Percentiles rank a stretch among this genome's conserved stretches.
phyloP scores from a whole-genome alignment of 768 basidiomycete species.

The Russula compacta region DNA sequence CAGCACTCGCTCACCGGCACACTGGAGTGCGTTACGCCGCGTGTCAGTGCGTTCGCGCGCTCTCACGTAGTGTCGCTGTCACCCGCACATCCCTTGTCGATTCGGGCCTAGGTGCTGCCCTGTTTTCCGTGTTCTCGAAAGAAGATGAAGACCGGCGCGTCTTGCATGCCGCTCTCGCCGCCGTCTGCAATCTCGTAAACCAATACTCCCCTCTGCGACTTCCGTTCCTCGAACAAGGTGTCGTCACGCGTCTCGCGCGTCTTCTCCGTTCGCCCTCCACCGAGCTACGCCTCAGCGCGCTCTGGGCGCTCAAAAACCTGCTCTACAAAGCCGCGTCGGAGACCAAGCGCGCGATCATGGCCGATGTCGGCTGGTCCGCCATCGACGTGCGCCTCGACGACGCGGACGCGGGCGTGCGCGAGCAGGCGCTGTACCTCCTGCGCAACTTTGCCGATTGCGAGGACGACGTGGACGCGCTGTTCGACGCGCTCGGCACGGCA shows the following conservation, averaged over 20 bases:
- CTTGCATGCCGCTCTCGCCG: conserved; percentile 57
- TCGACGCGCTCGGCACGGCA: conserved; percentile 41
- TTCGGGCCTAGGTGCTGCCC: conserved; percentile 61
- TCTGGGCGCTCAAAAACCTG: conserved; percentile 90
- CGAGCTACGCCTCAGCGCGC: conserved; percentile 51
- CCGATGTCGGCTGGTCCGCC: conserved; percentile 54
- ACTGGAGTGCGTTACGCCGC: conserved; percentile 78
- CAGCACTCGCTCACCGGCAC: conserved; percentile 49
- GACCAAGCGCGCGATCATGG: conserved; percentile 60
- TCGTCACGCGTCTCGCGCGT: conserved; percentile 54
- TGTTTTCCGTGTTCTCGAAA: conserved; percentile 51
- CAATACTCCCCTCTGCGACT: conserved; percentile 78
- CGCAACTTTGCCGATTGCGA: conserved; percentile 61
- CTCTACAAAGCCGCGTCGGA: conserved; percentile 51
- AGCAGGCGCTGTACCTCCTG: conserved; percentile 61
- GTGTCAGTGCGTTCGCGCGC: conserved; percentile 75
- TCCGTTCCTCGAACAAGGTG: conserved; percentile 59
- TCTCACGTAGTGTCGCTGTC: conserved; percentile 71
- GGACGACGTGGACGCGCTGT: conserved; percentile 53
- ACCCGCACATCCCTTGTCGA: conserved; percentile 82
- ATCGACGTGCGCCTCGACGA: conserved; percentile 55
- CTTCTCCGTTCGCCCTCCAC: conserved; percentile 46
- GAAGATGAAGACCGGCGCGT: conserved; percentile 63
- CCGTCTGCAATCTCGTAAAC: conserved; percentile 78
- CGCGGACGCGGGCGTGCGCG: conserved; percentile 45